Evolutionary conservation across 2,329 filamentous ascomycete species (phyloP), one percentile per base, ranked within the genome.

Genomic region (Coccinonectria pachysandricola): DNA sequence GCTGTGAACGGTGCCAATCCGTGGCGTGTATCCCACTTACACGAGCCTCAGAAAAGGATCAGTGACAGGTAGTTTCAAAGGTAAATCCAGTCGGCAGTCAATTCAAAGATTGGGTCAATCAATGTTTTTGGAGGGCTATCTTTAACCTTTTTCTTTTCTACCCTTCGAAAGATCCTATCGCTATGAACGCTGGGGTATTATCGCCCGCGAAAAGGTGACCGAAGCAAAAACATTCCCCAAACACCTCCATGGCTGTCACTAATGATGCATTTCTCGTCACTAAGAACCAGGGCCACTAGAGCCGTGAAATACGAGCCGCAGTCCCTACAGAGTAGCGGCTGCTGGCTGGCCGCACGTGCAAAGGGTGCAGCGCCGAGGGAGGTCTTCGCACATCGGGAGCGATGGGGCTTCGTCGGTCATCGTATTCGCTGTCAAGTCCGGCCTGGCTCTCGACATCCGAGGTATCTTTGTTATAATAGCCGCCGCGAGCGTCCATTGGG

Each of bases 291-390:
- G 19, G 6, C n/a, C 28, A 23, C 36, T 45, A 68, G 42, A 71
- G 69, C 13, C 60, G 59, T 22, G 57, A 55, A 45, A 71, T 56
- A 36, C 67, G 50, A n/a, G 58, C 64, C 34, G n/a, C n/a, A n/a
- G n/a, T n/a, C n/a, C n/a, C n/a, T n/a, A 59, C 61, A 22, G 65
- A 70, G 45, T 71, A 71, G 6, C 50, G 48, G 37, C 56, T 65
- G 43, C 52, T 61, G 15, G 49, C 46, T n/a, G n/a, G n/a, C 3
- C 50, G 52, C 16, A 50, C 51, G 39, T 65, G 55, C 25, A 62
- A 61, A 14, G 73, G 73, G 39, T 78, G 73, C 36, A 73, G 34
- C 2, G 68, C 67, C 6, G 71, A 71, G 15, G 67, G 61, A 1
- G 74, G 74, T 8, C 72, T 62, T 44, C 62, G 57, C 8, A 77